Evolutionary conservation across 257 asterid species (phyloP), one percentile per base, ranked within the genome.

Genomic region (Verbascum thapsus): DNA sequence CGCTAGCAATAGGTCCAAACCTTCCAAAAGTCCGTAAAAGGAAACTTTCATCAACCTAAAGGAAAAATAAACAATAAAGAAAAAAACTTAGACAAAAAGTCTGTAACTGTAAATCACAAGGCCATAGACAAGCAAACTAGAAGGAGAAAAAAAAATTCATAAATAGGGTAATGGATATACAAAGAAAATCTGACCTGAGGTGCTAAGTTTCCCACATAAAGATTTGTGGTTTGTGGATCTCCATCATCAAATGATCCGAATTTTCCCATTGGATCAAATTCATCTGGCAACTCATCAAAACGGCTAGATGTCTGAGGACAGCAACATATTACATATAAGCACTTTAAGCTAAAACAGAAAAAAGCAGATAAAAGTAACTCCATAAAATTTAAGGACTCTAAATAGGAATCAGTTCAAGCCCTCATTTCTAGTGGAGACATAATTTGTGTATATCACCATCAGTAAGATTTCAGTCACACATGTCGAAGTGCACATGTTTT

Each of bases 1-100:
- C 98, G 76, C 98, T 91, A 41, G 98, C 98, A 63, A 91, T 86
- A 52, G 98, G 98, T 40, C 98, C 98, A 80, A 91, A 91, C 77
- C 98, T 82, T 71, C 98, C 98, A 82, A 91, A 91, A 53, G 98
- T 91, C 23, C 96, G 88, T 59, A 91, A 76, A 68, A 91, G 98
- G 62, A 91, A 91, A 76, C 83, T 91, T 67, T 91, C 98, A 72
- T 91, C 98, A 18, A 91, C 98, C 98, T 91, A 60, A 69, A 35
- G 37, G 37, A 65, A 52, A 63, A 37, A 50, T 56, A 39, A 50
- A 44, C 41, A 61, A 19, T 37, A 32, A 41, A 40, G 23, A 12
- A 40, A 22, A 34, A 26, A 26, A 26, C 32, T 26, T 26, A 26
- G 32, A 26, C 32, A 55, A 52, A 51, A 34, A 52, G 22, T 7